These are phyloP conservation scores for Beta vulgaris DNA, from an alignment of 148 eudicot genomes.

Conservation along the genomic window DNA sequence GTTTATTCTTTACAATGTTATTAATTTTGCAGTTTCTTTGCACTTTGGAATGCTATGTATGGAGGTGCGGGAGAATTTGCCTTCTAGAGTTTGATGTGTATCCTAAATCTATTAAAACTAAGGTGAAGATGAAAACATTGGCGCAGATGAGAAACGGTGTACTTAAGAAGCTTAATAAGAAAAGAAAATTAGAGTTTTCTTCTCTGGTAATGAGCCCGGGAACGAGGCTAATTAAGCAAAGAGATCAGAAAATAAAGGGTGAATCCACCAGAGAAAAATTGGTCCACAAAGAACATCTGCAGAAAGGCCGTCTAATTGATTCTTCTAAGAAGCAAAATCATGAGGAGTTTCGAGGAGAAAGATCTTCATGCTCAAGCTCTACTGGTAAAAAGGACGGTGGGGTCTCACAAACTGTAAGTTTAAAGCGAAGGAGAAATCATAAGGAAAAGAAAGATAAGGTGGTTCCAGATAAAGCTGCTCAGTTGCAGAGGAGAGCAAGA, in stretches of 20 bases:
- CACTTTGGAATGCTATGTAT: neutral
- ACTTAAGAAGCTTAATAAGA: constrained; percentile 27
- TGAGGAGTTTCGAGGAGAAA: constrained; percentile 27
- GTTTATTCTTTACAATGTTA: neutral
- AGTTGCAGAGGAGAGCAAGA: constrained; percentile 70
- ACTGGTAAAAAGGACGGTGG: constrained; percentile 21
- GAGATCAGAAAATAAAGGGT: constrained; percentile 17
- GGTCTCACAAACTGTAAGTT: constrained; percentile 22
- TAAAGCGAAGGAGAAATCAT: constrained; percentile 44
- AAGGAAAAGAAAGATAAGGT: constrained; percentile 42
- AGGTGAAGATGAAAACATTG: constrained; percentile 27
- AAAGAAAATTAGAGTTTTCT: constrained; percentile 9
- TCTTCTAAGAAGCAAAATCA: constrained; percentile 1
- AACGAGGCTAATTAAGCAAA: constrained; percentile 18
- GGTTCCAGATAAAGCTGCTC: constrained; percentile 62
- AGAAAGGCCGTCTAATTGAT: neutral
- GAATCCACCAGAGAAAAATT: constrained; percentile 6
- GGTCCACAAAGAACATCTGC: constrained; percentile 22
- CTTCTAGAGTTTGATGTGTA: neutral
- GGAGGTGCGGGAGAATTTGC: neutral
- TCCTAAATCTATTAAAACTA: neutral
- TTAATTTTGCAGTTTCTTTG: constrained; percentile 12
- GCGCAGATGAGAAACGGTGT: constrained; percentile 27
- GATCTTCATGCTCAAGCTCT: constrained; percentile 1
- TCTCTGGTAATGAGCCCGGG: constrained; percentile 16